These are phyloP conservation scores for Mycothermus thermophilus DNA, from an alignment of 495 filamentous ascomycete species.

Conservation along the genomic window DNA sequence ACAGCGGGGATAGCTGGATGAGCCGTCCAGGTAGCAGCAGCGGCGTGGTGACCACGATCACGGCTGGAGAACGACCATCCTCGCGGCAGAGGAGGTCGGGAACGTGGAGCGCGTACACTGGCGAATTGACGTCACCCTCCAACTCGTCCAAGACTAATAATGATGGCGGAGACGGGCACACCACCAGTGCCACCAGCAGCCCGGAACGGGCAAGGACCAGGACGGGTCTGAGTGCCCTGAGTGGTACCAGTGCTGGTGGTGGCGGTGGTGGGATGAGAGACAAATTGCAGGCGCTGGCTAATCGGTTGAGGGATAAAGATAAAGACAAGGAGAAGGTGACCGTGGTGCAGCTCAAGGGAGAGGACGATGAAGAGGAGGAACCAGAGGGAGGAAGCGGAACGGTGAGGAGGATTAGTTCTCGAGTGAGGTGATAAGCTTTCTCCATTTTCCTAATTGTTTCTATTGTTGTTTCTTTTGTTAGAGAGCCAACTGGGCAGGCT, in stretches of 20 bases:
- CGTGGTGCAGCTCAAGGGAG: background rate
- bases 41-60: conserved; percentile 1
- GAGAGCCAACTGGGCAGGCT: too few relatives aligned
- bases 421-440: conserved; percentile 2
- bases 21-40: conserved; percentile 12
- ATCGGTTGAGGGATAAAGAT: conserved; percentile 25
- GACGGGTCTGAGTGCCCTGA: too few relatives aligned
- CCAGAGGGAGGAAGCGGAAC: conserved; percentile 5
- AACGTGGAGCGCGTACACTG: too few relatives aligned
- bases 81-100: background rate
- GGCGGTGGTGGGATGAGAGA: conserved; percentile 24
- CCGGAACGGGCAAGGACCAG: conserved; percentile 3
- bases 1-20: too few relatives aligned
- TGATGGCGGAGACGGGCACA: too few relatives aligned
- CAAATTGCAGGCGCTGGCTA: conserved; percentile 25
- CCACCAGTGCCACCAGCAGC: background rate
- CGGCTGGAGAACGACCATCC: too few relatives aligned
- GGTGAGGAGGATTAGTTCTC: conserved; percentile 9
- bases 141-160: too few relatives aligned
- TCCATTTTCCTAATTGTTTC: background rate
- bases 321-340: too few relatives aligned
- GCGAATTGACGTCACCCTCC: too few relatives aligned
- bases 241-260: conserved; percentile 12
- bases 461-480: conserved; percentile 2
- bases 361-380: conserved; percentile 1